Base-by-base conservation (phyloP, 176 grass and related monocot genomes). In the Eremochloa ophiuroides region DNA sequence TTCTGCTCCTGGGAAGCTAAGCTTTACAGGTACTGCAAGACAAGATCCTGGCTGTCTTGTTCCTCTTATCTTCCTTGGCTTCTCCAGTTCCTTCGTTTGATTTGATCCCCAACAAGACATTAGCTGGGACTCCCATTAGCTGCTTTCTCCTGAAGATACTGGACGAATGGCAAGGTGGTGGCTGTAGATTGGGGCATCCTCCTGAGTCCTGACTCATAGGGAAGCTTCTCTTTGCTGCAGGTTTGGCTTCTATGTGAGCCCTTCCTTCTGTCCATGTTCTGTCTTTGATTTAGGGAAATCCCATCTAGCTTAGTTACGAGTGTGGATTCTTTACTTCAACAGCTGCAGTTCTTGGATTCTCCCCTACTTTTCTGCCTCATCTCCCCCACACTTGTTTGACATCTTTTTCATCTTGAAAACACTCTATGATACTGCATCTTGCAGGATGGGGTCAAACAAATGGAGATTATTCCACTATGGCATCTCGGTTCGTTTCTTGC, bases 401-500 rank as follows among this genome's bases (percentile, higher is more conserved):
- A 68, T 55, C 23, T 9, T 9, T 3, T 61, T 16, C 33, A 10
- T 62, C 10, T 20, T 62, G 27, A 10, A 25, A 5, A 38, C 53
- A 10, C 53, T 58, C 22, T 29, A 62, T 62, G 59, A 28, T 29
- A 10, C 7, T 6, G 6, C 3, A 22, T 58, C 53, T 42, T 42
- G 33, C 23, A 56, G 47, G 33, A 1, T 3, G 56, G 4, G 67
- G 33, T 25, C 40, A 23, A 6, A 20, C 28, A 37, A 18, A 46
- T 20, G 29, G 44, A 38, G 13, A 7, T 56, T 50, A 34, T 84
- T 76, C 56, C 0, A 8, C 56, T n/a, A 3, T 16, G 25, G 12
- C 25, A 62, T 8, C 78, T n/a, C n/a, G n/a, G n/a, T n/a, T n/a
- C n/a, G 39, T 86, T 75, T 86, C 70, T 81, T 75, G 37, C 56